Evolutionary conservation across 2,329 filamentous ascomycete species (phyloP).

Genomic region (Scedosporium boydii): DNA sequence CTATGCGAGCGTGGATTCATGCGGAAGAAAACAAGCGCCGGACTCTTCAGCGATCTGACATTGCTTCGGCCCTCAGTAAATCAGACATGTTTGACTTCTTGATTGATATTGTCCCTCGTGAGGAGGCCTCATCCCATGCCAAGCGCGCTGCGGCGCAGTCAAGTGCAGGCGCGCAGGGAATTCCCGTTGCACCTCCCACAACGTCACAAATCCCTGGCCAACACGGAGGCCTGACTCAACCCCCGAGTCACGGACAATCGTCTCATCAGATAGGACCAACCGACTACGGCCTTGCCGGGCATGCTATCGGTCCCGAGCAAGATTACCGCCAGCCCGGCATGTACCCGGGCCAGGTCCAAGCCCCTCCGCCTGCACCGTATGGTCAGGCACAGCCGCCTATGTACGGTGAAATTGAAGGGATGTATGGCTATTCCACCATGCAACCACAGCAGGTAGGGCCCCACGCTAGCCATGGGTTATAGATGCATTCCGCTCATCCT

Average conservation of each 20-base stretch:
- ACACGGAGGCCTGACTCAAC: slow-evolving; percentile 38
- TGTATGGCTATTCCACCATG: slow-evolving; percentile 78
- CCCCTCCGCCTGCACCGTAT: slow-evolving; percentile 61
- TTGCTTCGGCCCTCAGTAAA: slow-evolving; percentile 89
- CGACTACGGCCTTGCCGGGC: slow-evolving; percentile 53
- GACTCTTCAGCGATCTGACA: slow-evolving; percentile 90
- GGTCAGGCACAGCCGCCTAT: slow-evolving; percentile 71
- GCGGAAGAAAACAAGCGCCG: slow-evolving; percentile 97
- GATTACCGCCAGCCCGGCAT: slow-evolving; percentile 75
- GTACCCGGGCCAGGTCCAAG: slow-evolving; percentile 72
- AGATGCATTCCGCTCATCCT: neutral
- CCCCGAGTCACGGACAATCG: slow-evolving; percentile 40
- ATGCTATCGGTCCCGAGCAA: slow-evolving; percentile 56
- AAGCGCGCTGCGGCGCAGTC: slow-evolving; percentile 59
- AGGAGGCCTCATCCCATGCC: slow-evolving; percentile 79
- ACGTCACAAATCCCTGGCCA: slow-evolving; percentile 27
- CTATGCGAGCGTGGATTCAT: slow-evolving; percentile 99
- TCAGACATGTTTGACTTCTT: slow-evolving; percentile 99
- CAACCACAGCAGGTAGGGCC: slow-evolving; percentile 67
- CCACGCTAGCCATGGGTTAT: neutral
- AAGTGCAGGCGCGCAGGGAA: slow-evolving; percentile 29
- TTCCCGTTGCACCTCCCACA: slow-evolving; percentile 16
- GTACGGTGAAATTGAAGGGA: slow-evolving; percentile 72
- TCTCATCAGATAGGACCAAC: slow-evolving; percentile 49
- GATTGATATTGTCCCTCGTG: slow-evolving; percentile 95